Base-by-base conservation (phyloP, 805 yeast species). In the Blastobotrys americana region DNA sequence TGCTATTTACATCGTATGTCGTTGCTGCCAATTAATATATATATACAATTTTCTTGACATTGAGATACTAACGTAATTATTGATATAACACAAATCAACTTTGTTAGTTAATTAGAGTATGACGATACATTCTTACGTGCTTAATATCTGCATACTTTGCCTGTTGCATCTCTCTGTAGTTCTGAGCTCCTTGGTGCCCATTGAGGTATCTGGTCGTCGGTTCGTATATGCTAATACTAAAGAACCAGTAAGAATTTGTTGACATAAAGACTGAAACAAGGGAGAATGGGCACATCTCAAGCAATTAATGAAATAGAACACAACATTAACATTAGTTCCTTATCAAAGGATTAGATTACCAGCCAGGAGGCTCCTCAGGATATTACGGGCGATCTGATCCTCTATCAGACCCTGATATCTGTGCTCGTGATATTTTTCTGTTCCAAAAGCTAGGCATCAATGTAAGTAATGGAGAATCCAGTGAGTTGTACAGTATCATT, bases 291-390 rank as follows among this genome's bases (percentile, higher is more conserved):
- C 3, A 3, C 9, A 16, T 13, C 23, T 19, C 13, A 16, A 19
- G 40, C 39, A 15, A 27, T 23, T 17, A 34, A 23, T 35, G 39
- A 35, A 37, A 17, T 15, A n/a, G n/a, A n/a, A n/a, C n/a, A n/a
- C n/a, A n/a, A n/a, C n/a, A n/a, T n/a, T n/a, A n/a, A n/a, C 38
- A 44, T 10, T 42, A 80, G 78, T 89, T 90, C 58, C 80, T 72
- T 55, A 73, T 89, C 31, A 81, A 77, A 62, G 97, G 97, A 16
- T 84, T 90, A 1, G 97, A 90, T 62, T 89, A 89, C 59, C 97
- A 90, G 58, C 97, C 97, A 0, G 97, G 97, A 6, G 97, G 97
- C 0, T 81, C 95, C 0, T 80, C 95, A 0, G 89, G 80, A 1
- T 61, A 58, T 43, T 0, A 80, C 79, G 19, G 67, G 48, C 37